These are phyloP conservation scores for Ceratocystiopsis minuta DNA, from an alignment of 2,329 filamentous ascomycete genomes.

Conservation along the genomic window DNA sequence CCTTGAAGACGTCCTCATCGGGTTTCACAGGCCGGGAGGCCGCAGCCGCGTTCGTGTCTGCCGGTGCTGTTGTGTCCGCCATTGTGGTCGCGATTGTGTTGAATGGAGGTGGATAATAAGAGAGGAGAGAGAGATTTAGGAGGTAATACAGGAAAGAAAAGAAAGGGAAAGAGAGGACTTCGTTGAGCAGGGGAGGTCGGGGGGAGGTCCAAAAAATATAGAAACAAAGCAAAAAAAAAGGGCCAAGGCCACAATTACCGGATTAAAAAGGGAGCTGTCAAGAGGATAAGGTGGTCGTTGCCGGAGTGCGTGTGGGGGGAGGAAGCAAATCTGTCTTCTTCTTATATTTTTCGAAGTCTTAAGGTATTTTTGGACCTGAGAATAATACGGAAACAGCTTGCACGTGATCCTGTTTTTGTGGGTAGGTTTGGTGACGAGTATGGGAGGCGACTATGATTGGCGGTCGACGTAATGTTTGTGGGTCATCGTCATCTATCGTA, in stretches of 20 bases:
- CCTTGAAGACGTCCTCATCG: conserved; percentile 71
- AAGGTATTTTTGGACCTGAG: too few relatives aligned
- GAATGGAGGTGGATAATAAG: background rate
- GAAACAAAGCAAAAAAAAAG: background rate
- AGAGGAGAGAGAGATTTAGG: background rate
- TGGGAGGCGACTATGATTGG: too few relatives aligned
- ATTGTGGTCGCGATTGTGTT: conserved; percentile 15
- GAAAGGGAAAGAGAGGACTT: background rate
- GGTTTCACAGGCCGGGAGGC: conserved; percentile 62
- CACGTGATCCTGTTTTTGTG: background rate
- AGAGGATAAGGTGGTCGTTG: too few relatives aligned
- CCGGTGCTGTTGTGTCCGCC: conserved; percentile 27
- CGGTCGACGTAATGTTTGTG: too few relatives aligned
- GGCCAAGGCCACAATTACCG: too few relatives aligned
- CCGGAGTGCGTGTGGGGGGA: too few relatives aligned
- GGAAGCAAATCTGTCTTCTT: too few relatives aligned
- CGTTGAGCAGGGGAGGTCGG: too few relatives aligned
- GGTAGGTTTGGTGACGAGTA: too few relatives aligned
- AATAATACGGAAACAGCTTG: background rate
- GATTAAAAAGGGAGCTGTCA: too few relatives aligned
- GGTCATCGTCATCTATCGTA: too few relatives aligned
- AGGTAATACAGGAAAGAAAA: background rate
- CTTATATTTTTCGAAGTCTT: too few relatives aligned
- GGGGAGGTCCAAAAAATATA: background rate
- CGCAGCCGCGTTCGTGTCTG: conserved; percentile 17